A percentile compares a stretch with the other conserved stretches of the same genome.
These are phyloP conservation scores for Rubus idaeus DNA, from an alignment of 306 rosid species.

Conservation along the genomic window DNA sequence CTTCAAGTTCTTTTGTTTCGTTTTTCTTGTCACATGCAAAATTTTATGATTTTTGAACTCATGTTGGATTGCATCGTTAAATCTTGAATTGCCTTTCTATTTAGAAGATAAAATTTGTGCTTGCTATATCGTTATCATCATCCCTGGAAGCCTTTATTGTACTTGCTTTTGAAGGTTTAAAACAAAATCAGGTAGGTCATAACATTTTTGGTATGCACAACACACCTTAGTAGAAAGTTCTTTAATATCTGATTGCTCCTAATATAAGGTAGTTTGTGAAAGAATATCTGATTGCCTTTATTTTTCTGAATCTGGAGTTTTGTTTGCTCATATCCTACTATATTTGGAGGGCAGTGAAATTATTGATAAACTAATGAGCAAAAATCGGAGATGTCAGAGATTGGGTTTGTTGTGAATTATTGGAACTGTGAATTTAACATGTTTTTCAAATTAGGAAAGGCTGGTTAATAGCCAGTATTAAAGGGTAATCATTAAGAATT, in stretches of 20 bases:
- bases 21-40: not conserved
- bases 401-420: not conserved
- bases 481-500: not conserved
- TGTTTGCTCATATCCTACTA: not conserved
- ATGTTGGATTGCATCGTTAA: constrained; percentile 3
- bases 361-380: not conserved
- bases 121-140: not conserved
- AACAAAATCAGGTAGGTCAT: not conserved
- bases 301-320: not conserved
- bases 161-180: not conserved
- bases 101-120: not conserved
- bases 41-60: not conserved
- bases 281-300: not conserved
- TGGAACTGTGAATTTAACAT: not conserved
- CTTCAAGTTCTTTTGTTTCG: not conserved
- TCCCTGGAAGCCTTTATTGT: not conserved
- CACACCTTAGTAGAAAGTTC: not conserved
- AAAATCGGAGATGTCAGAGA: not conserved
- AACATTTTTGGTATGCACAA: not conserved
- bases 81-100: not conserved
- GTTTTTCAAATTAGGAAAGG: not conserved
- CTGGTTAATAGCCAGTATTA: not conserved
- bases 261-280: not conserved
- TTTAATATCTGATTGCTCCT: not conserved
- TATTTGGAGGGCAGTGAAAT: not conserved